phyloP scores from a whole-genome alignment of 2,329 filamentous ascomycete species.

The Metarhizium sp. region DNA sequence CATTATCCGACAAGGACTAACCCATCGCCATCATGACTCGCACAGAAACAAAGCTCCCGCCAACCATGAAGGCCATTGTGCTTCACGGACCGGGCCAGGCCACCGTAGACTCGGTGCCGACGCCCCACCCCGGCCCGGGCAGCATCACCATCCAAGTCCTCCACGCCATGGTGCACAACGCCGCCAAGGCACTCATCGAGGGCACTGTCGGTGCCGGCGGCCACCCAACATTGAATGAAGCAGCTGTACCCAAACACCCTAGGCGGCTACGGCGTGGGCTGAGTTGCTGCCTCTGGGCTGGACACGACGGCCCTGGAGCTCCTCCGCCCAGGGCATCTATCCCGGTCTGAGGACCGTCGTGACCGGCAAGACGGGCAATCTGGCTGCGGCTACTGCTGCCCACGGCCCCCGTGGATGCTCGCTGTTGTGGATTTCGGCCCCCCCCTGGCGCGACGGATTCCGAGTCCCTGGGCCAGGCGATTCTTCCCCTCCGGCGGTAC shows the following conservation, averaged over 20 bases:
- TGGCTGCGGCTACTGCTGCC: neutral
- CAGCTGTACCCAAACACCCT: constrained; percentile 21
- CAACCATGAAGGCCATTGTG: neutral
- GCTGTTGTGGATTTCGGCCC: constrained; percentile 38
- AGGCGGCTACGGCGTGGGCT: constrained; percentile 25
- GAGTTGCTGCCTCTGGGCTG: constrained; percentile 22
- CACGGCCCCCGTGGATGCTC: constrained; percentile 10
- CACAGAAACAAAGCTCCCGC: neutral
- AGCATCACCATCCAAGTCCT: neutral
- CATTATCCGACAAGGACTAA: neutral
- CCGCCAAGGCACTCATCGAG: neutral
- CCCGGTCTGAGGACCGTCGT: constrained; percentile 25
- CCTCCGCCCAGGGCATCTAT: constrained; percentile 13
- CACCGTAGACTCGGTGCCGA: too few relatives aligned
- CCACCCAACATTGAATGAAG: constrained; percentile 4
- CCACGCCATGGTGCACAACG: neutral
- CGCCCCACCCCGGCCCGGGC: neutral
- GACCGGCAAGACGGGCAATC: constrained; percentile 28
- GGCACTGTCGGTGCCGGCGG: neutral
- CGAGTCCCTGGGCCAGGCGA: constrained; percentile 27
- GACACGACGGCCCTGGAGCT: constrained; percentile 21
- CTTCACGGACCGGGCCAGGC: neutral
- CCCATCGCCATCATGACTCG: neutral
- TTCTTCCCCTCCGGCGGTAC: constrained; percentile 23
- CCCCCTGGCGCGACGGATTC: constrained; percentile 20